These are phyloP conservation scores for Rhizoclosmatium globosum DNA, from an alignment of 192 early-diverging fungal species.

Conservation along the genomic window DNA sequence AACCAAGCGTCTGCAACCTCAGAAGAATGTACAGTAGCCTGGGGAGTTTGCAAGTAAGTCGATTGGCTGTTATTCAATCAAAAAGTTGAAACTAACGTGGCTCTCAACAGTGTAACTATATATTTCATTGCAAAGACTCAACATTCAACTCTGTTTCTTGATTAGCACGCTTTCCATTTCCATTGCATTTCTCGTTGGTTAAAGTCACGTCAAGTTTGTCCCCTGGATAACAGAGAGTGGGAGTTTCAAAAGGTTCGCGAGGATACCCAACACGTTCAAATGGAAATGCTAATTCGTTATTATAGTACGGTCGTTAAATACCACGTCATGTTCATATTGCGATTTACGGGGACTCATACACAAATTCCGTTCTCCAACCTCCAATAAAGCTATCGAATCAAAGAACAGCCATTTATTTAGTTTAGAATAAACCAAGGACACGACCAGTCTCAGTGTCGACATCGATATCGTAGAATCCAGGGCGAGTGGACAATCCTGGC, in stretches of 20 bases:
- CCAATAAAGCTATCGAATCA: slow-evolving; percentile 5
- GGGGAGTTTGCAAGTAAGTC: slow-evolving; percentile 93
- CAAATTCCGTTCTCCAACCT: background rate
- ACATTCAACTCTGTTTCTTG: background rate
- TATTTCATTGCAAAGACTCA: background rate
- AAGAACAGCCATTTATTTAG: background rate
- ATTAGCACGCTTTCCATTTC: slow-evolving; percentile 96
- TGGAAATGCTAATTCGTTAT: background rate
- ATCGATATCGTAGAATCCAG: slow-evolving; percentile 97
- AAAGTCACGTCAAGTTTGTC: slow-evolving; percentile 95
- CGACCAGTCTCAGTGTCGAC: slow-evolving; percentile 85
- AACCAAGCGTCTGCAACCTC: slow-evolving; percentile 92
- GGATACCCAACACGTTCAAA: background rate
- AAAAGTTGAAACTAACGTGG: background rate
- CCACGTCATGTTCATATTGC: too few species aligned
- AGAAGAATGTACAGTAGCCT: slow-evolving; percentile 95
- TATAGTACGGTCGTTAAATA: slow-evolving; percentile 9
- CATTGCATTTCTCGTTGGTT: slow-evolving; percentile 99
- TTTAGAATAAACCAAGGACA: slow-evolving; percentile 90
- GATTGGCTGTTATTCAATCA: background rate
- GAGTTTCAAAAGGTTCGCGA: slow-evolving; percentile 84
- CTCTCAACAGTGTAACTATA: slow-evolving; percentile 9
- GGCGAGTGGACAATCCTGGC: slow-evolving; percentile 95
- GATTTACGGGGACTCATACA: too few species aligned
- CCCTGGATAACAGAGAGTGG: slow-evolving; percentile 98